Evolutionary conservation across 164 flowering plant genomes (phyloP).

Genomic region (Magnolia kwangsiensis): DNA sequence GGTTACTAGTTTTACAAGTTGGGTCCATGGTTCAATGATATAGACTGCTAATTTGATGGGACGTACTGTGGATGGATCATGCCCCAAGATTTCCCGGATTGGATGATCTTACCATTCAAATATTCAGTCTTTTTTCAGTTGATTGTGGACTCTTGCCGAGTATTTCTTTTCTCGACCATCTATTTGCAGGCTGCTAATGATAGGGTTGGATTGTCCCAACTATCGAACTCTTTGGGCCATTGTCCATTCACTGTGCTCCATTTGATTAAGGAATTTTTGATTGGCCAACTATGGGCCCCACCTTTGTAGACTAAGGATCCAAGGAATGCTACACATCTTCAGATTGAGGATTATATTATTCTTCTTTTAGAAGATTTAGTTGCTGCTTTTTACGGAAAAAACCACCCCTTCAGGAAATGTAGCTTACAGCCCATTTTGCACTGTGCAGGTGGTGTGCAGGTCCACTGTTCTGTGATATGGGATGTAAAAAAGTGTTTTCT

Average conservation of each 20-base stretch:
- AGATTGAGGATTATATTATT: background rate
- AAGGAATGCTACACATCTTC: background rate
- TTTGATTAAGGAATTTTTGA: background rate
- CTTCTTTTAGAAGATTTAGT: background rate
- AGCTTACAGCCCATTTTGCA: conserved; percentile 57
- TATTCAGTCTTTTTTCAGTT: background rate
- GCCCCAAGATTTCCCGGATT: background rate
- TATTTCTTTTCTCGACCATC: background rate
- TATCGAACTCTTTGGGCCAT: background rate
- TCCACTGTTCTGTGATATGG: conserved; percentile 47
- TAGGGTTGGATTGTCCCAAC: background rate
- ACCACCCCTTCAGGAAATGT: conserved; percentile 20
- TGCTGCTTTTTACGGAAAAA: conserved; percentile 2
- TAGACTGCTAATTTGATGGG: background rate
- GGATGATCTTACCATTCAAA: background rate
- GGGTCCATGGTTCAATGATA: background rate
- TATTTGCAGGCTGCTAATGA: background rate
- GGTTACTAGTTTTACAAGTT: background rate
- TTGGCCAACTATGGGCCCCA: background rate
- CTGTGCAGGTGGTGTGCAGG: conserved; percentile 80
- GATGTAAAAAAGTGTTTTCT: conserved; percentile 11
- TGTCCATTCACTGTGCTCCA: background rate
- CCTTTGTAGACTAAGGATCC: background rate
- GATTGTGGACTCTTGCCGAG: background rate
- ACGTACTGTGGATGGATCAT: background rate